Evolutionary conservation across 1,284 basidiomycete species (phyloP).

Genomic region (Ustanciosporium gigantosporum): DNA sequence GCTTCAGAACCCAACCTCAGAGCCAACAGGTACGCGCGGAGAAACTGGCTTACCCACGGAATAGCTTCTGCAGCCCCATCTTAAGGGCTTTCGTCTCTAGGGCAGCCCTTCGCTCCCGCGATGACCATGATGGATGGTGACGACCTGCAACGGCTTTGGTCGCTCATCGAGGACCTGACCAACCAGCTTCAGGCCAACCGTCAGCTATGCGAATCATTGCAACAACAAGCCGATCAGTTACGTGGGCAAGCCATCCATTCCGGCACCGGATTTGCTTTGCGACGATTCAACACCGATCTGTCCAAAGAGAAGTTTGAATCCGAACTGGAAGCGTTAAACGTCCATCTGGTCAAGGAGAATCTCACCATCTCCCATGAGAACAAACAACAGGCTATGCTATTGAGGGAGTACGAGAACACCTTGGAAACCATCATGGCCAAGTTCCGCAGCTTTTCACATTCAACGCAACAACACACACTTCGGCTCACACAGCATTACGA

Average conservation of each 20-base stretch:
- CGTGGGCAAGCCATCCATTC: conserved; percentile 72
- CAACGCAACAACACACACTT: conserved; percentile 88
- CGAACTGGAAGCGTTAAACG: conserved; percentile 85
- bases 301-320: conserved; percentile 91
- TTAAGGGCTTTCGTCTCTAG: too few relatives aligned
- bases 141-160: conserved; percentile 53
- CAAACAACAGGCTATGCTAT: conserved; percentile 80
- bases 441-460: conserved; percentile 86
- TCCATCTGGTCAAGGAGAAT: conserved; percentile 89
- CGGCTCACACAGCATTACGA: conserved; percentile 91
- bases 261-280: conserved; percentile 77
- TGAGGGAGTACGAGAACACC: conserved; percentile 93
- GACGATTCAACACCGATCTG: conserved; percentile 91
- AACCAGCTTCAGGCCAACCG: conserved; percentile 81
- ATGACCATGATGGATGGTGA: conserved; percentile 52
- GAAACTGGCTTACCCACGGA: too few relatives aligned
- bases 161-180: conserved; percentile 56
- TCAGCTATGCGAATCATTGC: conserved; percentile 74
- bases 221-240: conserved; percentile 74
- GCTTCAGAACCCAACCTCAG: too few relatives aligned
- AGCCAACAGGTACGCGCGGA: too few relatives aligned
- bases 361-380: conserved; percentile 89
- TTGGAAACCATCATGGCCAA: conserved; percentile 96
- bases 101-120: too few relatives aligned
- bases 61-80: too few relatives aligned